Base-by-base conservation (phyloP, 331 rosid genomes). In the Rosa hybrid region DNA sequence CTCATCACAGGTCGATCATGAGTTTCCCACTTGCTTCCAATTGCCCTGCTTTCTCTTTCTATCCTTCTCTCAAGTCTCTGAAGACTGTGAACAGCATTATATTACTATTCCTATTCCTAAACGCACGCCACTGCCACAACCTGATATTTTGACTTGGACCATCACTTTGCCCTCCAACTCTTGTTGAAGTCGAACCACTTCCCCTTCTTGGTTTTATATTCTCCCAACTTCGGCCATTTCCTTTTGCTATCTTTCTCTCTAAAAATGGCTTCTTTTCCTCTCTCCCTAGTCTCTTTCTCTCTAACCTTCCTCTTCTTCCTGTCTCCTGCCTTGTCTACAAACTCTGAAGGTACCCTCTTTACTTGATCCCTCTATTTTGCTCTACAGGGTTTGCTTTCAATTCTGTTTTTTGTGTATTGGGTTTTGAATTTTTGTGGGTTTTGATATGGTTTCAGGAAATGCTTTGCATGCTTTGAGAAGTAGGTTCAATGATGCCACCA, bases 401-500 rank as follows among this genome's bases (percentile, higher is more conserved):
- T 25, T 77, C 17, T 71, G n/a, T 45, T 45, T 45, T 46, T 71
- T 23, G n/a, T 21, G 74, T 13, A 13, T 44, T 71, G 63, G 0
- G 30, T 46, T 45, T 21, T 0, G 2, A 17, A 10, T 17, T 30
- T 56, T 27, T 72, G 64, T 69, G 25, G 70, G 16, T 51, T 59
- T 18, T 45, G 53, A 48, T 64, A 38, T 50, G 18, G 12, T 78
- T 81, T 69, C 82, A 95, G 99, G 98, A 84, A 93, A 87, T 84
- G 98, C 97, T 81, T 83, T 95, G 84, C 91, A 90, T 90, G 94
- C 89, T 78, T 71, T 90, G 74, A 91, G 94, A 86, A 93, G 83
- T 77, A 91, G 89, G 71, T 80, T 95, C 46, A 80, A 84, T 69
- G 98, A 95, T 83, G 92, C 93, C 79, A 91, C 90, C 83, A 91